Evolutionary conservation across 225 moss, liverwort and hornwort genomes (phyloP), one percentile per base, ranked within the genome.

Genomic region (Thuidium tamariscinum): DNA sequence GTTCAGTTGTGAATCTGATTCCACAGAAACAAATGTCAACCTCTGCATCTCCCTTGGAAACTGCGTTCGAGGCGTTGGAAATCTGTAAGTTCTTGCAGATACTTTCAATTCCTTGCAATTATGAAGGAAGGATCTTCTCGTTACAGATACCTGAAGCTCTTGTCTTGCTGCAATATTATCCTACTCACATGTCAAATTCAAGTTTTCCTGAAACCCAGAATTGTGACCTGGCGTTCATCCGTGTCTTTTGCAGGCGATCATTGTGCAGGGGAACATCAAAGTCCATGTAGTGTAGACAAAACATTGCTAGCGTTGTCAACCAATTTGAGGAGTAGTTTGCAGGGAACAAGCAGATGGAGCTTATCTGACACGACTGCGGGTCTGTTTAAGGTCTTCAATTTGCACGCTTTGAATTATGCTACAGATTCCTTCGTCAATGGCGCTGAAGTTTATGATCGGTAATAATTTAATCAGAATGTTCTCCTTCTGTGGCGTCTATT

Each of bases 341-440:
- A 88, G 46, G 88, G 90, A 82, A 86, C 80, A 20, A 88, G 82
- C 74, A 83, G 88, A 55, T 90, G 90, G 88, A 90, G 83, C 68
- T 66, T 86, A 79, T 82, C 83, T 71, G 90, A 90, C 75, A 90
- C 87, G 19, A 87, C 90, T 63, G 90, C 90, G 67, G 90, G 90
- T 68, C 62, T 90, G 54, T 87, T 87, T 44, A 90, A 90, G 77
- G 80, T 90, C 81, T 87, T 64, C 87, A 87, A 90, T 79, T 77
- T 84, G 80, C 90, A 90, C 75, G n/a, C 87, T 75, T 60, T 87
- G 81, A 79, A 76, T 83, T 59, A 68, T 74, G 90, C 87, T 55
- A 87, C 87, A 17, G 90, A 90, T 69, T 81, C 84, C 73, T 46
- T 89, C 84, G 16, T 59, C 74, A 61, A 89, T 77, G 84, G 87